Conservation (phyloP, 1,284 basidiomycete species). For the Xanthoconium separans region DNA sequence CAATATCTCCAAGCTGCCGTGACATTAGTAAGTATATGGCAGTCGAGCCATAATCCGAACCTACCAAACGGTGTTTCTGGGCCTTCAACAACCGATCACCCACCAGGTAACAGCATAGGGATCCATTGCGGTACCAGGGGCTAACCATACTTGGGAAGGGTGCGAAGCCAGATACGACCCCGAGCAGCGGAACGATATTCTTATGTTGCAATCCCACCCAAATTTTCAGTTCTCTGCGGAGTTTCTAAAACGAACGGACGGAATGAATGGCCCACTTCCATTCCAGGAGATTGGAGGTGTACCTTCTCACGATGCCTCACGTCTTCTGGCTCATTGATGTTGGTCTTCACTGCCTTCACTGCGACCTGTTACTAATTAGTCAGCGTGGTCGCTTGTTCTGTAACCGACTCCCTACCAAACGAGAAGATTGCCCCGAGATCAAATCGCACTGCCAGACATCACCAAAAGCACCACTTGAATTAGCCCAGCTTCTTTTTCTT, state of each 20-base stretch:
- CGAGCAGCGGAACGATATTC: constrained; percentile 31
- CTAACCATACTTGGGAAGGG: constrained; percentile 25
- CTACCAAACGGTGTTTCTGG: constrained; percentile 17
- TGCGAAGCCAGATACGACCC: constrained; percentile 22
- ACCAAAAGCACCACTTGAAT: constrained; percentile 14
- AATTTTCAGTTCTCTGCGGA: constrained; percentile 28
- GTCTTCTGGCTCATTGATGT: not conserved
- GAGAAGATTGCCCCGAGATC: constrained; percentile 1
- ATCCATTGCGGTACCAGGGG: constrained; percentile 31
- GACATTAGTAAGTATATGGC: not conserved
- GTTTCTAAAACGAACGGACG: constrained; percentile 14
- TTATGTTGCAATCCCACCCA: constrained; percentile 23
- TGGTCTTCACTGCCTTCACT: constrained; percentile 23
- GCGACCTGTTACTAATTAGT: constrained; percentile 20
- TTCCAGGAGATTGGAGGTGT: not conserved
- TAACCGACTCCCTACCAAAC: constrained; percentile 6
- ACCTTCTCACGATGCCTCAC: constrained; percentile 16
- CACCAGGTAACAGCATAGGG: constrained; percentile 20
- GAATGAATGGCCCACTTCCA: not conserved
- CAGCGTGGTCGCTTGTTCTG: not conserved
- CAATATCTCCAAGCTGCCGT: constrained; percentile 25
- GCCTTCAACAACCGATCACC: not conserved
- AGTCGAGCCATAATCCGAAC: not conserved
- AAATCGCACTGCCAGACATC: constrained; percentile 32
- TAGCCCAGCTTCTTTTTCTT: constrained; percentile 14